Percentiles rank a stretch among this genome's conserved stretches.
phyloP scores from a whole-genome alignment of 805 yeast species.

The Myxozyma kluyveri region DNA sequence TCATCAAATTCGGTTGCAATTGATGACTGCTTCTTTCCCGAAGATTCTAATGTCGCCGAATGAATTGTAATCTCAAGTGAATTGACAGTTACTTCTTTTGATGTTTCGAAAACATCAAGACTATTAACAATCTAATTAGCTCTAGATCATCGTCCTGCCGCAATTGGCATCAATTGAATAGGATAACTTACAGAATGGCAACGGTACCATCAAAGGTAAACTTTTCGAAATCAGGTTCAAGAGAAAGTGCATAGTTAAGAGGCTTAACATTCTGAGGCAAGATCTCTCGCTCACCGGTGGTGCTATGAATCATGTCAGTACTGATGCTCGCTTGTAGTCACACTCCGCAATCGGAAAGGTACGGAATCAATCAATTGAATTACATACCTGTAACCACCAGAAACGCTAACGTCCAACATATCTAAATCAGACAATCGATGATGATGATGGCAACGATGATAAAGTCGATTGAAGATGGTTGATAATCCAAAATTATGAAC shows the following conservation, averaged over 20 bases:
- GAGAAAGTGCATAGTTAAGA: slow-evolving; percentile 63
- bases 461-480: too few relatives aligned
- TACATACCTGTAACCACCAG: slow-evolving; percentile 23
- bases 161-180: neutral
- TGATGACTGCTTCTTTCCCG: slow-evolving; percentile 25
- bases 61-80: slow-evolving; percentile 62
- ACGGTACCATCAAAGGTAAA: slow-evolving; percentile 51
- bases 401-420: slow-evolving; percentile 24
- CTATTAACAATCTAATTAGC: slow-evolving; percentile 2
- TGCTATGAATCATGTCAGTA: slow-evolving; percentile 5
- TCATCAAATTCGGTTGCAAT: slow-evolving; percentile 41
- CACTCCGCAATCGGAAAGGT: neutral
- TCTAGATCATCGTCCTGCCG: too few relatives aligned
- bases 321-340: neutral
- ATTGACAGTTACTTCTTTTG: slow-evolving; percentile 55
- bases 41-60: slow-evolving; percentile 41
- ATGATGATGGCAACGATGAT: slow-evolving; percentile 22
- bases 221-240: slow-evolving; percentile 56
- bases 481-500: too few relatives aligned
- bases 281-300: slow-evolving; percentile 40
- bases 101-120: slow-evolving; percentile 45
- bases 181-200: slow-evolving; percentile 45
- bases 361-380: neutral
- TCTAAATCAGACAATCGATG: slow-evolving; percentile 16
- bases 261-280: slow-evolving; percentile 71